phyloP scores from a whole-genome alignment of 2,329 filamentous ascomycete species.

The Neofusicoccum cordaticola region DNA sequence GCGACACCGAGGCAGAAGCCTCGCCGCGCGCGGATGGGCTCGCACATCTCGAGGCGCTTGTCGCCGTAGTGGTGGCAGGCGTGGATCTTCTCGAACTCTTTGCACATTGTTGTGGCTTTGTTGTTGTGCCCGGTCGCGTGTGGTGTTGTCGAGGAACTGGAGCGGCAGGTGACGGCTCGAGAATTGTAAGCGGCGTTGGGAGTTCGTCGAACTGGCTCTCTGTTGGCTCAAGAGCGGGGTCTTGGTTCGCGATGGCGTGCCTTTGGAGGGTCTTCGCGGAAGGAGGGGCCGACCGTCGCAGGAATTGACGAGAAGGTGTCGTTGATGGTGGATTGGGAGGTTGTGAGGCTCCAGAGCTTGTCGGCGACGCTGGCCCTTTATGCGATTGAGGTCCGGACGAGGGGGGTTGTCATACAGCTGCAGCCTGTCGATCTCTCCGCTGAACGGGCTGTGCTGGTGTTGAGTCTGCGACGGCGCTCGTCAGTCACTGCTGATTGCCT shows the following conservation, averaged over 20 bases:
- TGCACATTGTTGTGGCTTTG: conserved; percentile 6
- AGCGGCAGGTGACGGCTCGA: neutral
- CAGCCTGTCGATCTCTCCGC: conserved; percentile 17
- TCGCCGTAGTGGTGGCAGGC: conserved; percentile 10
- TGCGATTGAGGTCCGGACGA: neutral
- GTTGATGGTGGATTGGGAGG: neutral
- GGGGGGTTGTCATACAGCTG: neutral
- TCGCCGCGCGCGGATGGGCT: conserved; percentile 9
- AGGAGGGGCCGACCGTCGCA: neutral
- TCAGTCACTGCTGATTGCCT: conserved; percentile 2
- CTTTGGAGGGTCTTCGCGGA: neutral
- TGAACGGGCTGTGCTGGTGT: conserved; percentile 10
- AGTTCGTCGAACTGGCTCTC: neutral
- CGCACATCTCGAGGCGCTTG: conserved; percentile 12
- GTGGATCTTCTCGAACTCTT: conserved; percentile 12
- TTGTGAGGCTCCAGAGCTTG: neutral
- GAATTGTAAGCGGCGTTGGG: neutral
- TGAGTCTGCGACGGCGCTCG: neutral
- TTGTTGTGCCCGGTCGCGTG: neutral
- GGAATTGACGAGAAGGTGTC: neutral
- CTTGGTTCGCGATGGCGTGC: neutral
- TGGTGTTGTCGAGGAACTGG: too few species aligned
- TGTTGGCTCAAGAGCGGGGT: neutral
- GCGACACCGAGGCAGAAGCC: conserved; percentile 14
- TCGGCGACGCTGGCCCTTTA: neutral